A percentile compares a stretch with the other conserved stretches of the same genome.
Conservation (phyloP, 2,329 filamentous ascomycete species). For the Orbilia quercus region DNA sequence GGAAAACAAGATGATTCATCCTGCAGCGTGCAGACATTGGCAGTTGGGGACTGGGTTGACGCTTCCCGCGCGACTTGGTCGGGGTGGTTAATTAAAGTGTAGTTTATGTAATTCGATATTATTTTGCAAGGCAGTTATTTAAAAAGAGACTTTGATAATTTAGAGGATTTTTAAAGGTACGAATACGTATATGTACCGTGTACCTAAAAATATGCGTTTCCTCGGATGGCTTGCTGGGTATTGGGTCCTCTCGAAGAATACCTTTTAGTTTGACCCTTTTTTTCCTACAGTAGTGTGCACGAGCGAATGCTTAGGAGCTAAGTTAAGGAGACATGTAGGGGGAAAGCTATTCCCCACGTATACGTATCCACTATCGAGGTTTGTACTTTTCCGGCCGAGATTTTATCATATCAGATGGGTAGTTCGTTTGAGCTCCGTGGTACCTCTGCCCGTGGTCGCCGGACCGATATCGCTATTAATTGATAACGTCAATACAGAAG, state of each 20-base stretch:
- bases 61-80: constrained; percentile 15
- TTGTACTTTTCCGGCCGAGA: neutral
- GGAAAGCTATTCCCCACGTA: constrained; percentile 13
- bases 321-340: neutral
- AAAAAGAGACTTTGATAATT: no score
- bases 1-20: constrained; percentile 18
- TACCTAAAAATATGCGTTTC: constrained; percentile 39
- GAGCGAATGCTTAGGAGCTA: neutral
- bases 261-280: neutral
- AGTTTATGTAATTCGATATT: neutral
- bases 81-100: constrained; percentile 2
- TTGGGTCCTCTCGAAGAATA: neutral
- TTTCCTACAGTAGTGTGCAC: no score
- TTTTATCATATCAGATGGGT: neutral
- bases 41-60: neutral
- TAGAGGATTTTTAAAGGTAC: constrained; percentile 3
- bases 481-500: constrained; percentile 13
- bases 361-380: constrained; percentile 3
- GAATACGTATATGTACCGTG: no score
- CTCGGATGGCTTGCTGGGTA: constrained; percentile 28
- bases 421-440: neutral
- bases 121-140: constrained; percentile 6
- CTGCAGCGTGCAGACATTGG: constrained; percentile 37
- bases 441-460: no score
- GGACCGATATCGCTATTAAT: neutral